Evolutionary conservation across 257 asterid species (phyloP).

Genomic region (Solanum appendiculatum): DNA sequence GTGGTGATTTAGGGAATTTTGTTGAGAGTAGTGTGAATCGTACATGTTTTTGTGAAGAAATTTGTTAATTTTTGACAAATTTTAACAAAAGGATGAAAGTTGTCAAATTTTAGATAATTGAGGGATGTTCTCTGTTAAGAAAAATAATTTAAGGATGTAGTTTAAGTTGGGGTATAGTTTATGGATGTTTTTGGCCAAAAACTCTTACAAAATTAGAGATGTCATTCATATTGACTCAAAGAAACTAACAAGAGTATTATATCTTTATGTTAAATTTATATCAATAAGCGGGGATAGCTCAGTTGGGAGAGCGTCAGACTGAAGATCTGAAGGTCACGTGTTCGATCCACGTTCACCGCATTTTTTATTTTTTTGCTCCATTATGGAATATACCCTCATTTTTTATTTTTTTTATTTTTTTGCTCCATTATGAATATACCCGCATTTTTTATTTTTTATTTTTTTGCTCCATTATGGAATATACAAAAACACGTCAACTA

Average conservation of each 20-base stretch:
- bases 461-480: not conserved
- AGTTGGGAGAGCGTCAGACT: constrained; percentile 98
- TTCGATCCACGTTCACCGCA: constrained; percentile 99
- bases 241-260: fast-evolving
- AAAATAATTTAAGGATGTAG: too few species aligned
- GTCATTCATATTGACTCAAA: not conserved
- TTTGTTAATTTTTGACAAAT: too few species aligned
- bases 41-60: too few species aligned
- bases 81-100: too few species aligned
- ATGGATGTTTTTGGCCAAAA: too few species aligned
- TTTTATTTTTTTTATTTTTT: too few species aligned
- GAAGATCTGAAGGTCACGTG: constrained; percentile 89
- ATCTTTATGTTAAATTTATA: fast-evolving
- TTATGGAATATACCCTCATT: not conserved
- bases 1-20: too few species aligned
- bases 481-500: not conserved
- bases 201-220: fast-evolving
- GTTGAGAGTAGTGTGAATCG: too few species aligned
- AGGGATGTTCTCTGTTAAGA: too few species aligned
- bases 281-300: constrained; percentile 69
- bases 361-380: fast-evolving
- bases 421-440: too few species aligned
- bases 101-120: too few species aligned
- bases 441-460: not conserved
- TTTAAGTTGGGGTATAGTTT: too few species aligned